Evolutionary conservation across 352 stramenopile species (phyloP), one percentile per base, ranked within the genome.

Genomic region (Phytophthora rubi): DNA sequence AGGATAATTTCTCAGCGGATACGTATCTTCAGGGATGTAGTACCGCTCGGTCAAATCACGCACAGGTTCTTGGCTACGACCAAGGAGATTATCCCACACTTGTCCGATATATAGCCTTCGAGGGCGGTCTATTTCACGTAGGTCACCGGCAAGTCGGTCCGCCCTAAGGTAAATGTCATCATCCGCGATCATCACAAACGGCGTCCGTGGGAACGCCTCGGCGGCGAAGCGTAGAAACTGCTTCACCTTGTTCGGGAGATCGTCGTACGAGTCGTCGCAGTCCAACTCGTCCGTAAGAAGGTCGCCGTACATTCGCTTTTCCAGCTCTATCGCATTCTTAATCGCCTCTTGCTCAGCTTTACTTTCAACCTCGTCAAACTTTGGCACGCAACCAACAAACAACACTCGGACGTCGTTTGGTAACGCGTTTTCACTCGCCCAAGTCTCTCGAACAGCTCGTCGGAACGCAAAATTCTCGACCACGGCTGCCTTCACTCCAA

Each of bases 151-250:
- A 2, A 79, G 45, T 4, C 16, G 26, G 35, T 79, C 65, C 3
- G 73, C 58, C 44, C 75, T 61, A 0, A 89, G 69, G 32, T 86
- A 89, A 39, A 89, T 77, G 49, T 89, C 81, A 45, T 89, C 80
- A 53, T 89, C 81, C 9, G 68, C 62, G 23, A 89, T 78, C 76
- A 89, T 83, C n/a, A 88, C 54, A 37, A 85, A 89, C 35, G 65
- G 53, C 12, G 68, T 62, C 8, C 54, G 44, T 12, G 62, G 16
- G 15, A 61, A 75, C 2, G 0, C 45, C 7, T 56, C 0, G 7
- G 39, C 16, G 0, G 69, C 69, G 56, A 79, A 86, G 7, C 64
- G 62, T 62, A 89, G 55, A 33, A 93, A 93, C 37, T 75, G 68
- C 28, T 85, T 83, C 8, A 85, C 76, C 39, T 93, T 90, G 59